Conservation (phyloP, 371 early-diverging fungal species). For the Basidiobolus meristosporus region DNA sequence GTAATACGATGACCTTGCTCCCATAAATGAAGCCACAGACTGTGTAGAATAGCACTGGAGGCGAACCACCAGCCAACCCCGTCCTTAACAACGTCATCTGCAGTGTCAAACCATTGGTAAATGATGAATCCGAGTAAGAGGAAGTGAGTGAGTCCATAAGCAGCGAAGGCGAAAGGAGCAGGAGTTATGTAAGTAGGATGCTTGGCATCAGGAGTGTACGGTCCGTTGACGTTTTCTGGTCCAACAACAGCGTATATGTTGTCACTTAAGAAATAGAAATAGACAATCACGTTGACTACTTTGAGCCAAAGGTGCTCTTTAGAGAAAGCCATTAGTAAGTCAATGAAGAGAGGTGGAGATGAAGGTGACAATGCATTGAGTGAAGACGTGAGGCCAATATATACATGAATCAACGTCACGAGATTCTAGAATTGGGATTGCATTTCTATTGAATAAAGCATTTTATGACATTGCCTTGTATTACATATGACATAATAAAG, state of each 20-base stretch:
- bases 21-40: constrained; percentile 36
- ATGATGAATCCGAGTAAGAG: constrained; percentile 39
- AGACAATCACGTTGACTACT: constrained; percentile 43
- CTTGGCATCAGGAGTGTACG: not conserved
- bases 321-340: too few species aligned
- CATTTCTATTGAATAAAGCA: too few species aligned
- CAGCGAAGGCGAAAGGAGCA: constrained; percentile 12
- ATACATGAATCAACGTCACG: too few species aligned
- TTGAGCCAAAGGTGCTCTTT: constrained; percentile 8
- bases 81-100: constrained; percentile 33
- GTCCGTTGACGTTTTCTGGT: constrained; percentile 8
- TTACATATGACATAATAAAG: too few species aligned
- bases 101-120: constrained; percentile 35
- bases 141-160: constrained; percentile 42
- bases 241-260: constrained; percentile 35
- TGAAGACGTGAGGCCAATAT: too few species aligned
- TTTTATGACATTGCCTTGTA: too few species aligned
- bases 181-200: constrained; percentile 18
- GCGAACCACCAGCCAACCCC: constrained; percentile 50
- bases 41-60: constrained; percentile 26
- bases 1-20: constrained; percentile 11
- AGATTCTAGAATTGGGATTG: too few species aligned
- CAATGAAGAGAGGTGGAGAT: too few species aligned
- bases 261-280: constrained; percentile 36
- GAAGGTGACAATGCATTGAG: too few species aligned